phyloP scores from a whole-genome alignment of 2,329 filamentous ascomycete genomes.

The Paraphoma sp. region DNA sequence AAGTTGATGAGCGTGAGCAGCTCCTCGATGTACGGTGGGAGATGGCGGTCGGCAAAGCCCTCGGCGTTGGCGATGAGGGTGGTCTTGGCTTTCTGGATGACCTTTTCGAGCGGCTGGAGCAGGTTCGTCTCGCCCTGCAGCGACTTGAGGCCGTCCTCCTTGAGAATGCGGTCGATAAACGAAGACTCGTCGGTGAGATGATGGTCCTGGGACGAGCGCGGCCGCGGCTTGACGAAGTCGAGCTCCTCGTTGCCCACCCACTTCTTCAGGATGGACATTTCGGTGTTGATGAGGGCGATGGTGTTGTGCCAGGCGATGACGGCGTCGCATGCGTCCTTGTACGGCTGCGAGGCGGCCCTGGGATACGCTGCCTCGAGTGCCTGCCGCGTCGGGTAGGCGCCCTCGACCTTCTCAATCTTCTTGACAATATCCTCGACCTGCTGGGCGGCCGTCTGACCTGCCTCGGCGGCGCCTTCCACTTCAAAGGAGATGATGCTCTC shows the following conservation, averaged over 20 bases:
- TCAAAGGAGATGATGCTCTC: conserved; percentile 92
- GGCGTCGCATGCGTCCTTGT: conserved; percentile 82
- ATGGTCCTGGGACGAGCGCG: conserved; percentile 70
- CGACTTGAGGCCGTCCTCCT: conserved; percentile 92
- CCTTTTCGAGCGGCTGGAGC: conserved; percentile 79
- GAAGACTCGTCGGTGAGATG: conserved; percentile 88
- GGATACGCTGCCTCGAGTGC: conserved; percentile 78
- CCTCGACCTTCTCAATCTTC: conserved; percentile 89
- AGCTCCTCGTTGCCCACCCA: conserved; percentile 98
- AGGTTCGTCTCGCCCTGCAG: conserved; percentile 86
- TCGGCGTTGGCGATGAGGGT: conserved; percentile 87
- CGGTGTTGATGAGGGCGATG: conserved; percentile 92
- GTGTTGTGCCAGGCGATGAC: conserved; percentile 98
- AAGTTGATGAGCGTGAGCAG: conserved; percentile 96
- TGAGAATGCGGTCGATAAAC: conserved; percentile 92
- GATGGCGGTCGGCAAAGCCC: conserved; percentile 84
- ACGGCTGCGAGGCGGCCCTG: conserved; percentile 76
- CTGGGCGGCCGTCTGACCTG: conserved; percentile 82
- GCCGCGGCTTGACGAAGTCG: conserved; percentile 81
- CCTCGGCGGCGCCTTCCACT: conserved; percentile 91
- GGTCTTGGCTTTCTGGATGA: conserved; percentile 91
- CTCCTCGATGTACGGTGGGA: conserved; percentile 96
- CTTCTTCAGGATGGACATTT: conserved; percentile 86
- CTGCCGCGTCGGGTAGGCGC: conserved; percentile 80
- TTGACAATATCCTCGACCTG: conserved; percentile 89